Evolutionary conservation across 768 basidiomycete genomes (phyloP).

Genomic region (Baorangia bicolor): DNA sequence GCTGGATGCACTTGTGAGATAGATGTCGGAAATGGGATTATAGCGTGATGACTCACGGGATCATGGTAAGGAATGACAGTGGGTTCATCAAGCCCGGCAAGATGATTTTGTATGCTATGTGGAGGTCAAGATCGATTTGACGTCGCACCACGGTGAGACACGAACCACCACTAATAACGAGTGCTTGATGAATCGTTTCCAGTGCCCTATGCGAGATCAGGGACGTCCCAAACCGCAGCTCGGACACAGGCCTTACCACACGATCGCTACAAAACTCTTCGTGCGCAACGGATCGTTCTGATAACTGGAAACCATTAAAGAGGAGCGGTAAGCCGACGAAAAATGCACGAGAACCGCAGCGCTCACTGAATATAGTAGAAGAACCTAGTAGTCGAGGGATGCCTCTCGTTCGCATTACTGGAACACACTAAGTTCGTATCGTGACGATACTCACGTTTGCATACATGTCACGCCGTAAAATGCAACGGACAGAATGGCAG

Average conservation of each 20-base stretch:
- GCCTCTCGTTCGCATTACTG: too few species aligned
- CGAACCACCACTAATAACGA: conserved; percentile 2
- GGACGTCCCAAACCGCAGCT: background rate
- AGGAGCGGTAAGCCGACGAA: background rate
- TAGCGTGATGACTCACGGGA: background rate
- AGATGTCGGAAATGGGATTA: background rate
- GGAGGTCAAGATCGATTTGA: background rate
- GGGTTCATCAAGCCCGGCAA: background rate
- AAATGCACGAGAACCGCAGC: background rate
- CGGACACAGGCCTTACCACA: background rate
- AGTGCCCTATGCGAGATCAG: background rate
- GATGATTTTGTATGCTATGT: background rate
- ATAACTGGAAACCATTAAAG: background rate
- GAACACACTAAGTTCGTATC: too few species aligned
- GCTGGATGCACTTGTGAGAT: background rate
- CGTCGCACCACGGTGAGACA: background rate
- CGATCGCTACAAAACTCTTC: background rate
- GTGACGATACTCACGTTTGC: too few species aligned
- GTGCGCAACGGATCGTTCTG: background rate
- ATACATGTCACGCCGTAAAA: conserved; percentile 3
- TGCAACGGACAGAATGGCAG: background rate
- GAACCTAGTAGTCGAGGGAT: too few species aligned
- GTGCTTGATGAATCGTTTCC: background rate
- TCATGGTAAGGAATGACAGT: background rate
- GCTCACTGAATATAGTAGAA: conserved; percentile 9